Conservation (phyloP, 2,329 filamentous ascomycete species). For the Colletotrichum sp. region DNA sequence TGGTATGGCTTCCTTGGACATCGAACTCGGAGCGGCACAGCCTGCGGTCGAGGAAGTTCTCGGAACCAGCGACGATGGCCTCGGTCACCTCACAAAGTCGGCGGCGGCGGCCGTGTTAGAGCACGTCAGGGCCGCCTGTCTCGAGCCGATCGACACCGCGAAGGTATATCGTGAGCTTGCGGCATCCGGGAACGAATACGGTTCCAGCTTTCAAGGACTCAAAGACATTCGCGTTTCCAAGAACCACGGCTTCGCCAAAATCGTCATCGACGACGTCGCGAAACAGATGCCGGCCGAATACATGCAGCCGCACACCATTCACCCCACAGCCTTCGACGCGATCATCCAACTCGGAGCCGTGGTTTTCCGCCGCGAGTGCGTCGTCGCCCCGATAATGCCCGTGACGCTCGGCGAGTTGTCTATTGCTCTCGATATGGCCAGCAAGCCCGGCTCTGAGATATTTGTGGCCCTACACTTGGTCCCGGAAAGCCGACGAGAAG, state of each 20-base stretch:
- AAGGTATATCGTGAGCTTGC: too few species aligned
- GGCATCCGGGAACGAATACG: neutral
- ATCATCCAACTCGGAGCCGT: neutral
- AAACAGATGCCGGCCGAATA: neutral
- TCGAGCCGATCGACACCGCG: too few species aligned
- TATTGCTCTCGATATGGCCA: neutral
- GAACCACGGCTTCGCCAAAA: neutral
- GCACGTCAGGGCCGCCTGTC: too few species aligned
- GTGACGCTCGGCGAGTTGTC: neutral
- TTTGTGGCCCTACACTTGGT: neutral
- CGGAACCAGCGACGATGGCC: neutral
- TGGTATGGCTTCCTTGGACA: slow-evolving; percentile 7
- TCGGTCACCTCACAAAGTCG: too few species aligned
- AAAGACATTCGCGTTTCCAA: neutral
- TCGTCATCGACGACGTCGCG: neutral
- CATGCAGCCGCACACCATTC: neutral
- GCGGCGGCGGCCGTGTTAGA: too few species aligned
- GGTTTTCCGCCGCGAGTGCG: neutral
- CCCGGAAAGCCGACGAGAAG: neutral
- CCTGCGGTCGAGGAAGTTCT: neutral
- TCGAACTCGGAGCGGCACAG: neutral
- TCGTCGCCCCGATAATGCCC: neutral
- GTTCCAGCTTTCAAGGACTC: neutral
- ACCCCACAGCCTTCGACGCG: neutral
- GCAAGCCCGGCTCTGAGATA: neutral